A percentile compares a stretch with the other conserved stretches of the same genome.
Evolutionary conservation across 345 rosid species (phyloP).

Genomic region (Acer saccharum): DNA sequence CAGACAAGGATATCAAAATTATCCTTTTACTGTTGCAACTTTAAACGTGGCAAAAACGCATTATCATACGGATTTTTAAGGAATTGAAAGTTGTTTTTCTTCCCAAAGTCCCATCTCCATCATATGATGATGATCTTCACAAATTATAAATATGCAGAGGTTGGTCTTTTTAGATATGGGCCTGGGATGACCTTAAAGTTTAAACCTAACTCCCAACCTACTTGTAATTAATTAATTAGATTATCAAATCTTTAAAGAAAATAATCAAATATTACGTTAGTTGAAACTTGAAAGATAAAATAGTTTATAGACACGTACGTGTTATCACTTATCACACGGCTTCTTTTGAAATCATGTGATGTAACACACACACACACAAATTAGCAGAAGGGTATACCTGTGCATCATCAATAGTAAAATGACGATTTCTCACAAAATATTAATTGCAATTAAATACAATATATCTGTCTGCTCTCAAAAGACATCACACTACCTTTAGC

Average conservation of each 20-base stretch:
- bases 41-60: background rate
- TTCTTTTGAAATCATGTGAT: constrained; percentile 1
- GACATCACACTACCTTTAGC: background rate
- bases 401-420: no score
- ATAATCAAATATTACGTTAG: constrained; percentile 11
- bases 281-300: constrained; percentile 14
- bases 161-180: background rate
- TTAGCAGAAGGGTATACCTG: no score
- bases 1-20: background rate
- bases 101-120: no score
- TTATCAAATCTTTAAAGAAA: constrained; percentile 7
- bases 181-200: constrained; percentile 14
- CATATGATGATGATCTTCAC: no score
- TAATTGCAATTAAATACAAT: background rate
- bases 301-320: constrained; percentile 8
- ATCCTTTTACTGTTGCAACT: background rate
- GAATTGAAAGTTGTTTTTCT: background rate
- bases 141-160: background rate
- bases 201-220: constrained; percentile 22
- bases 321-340: background rate
- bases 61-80: background rate
- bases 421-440: background rate
- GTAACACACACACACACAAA: no score
- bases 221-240: constrained; percentile 17
- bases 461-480: background rate